Evolutionary conservation across 305 asterid species (phyloP), one percentile per base, ranked within the genome.

Genomic region (Withania somnifera): DNA sequence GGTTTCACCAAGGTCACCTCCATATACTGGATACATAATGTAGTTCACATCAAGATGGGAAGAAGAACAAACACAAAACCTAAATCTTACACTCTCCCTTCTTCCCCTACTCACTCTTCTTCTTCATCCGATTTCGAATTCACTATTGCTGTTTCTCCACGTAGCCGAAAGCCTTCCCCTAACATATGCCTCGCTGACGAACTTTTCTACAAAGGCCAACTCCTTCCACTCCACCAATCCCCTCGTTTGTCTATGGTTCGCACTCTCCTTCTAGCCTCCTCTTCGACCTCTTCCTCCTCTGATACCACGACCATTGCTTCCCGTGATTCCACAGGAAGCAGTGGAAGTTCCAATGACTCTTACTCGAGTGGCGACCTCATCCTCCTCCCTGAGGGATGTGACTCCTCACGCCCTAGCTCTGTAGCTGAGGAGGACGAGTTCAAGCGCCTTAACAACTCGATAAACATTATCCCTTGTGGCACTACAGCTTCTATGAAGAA

Each of bases 231-330:
- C 84, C 98, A 93, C 89, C 93, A 86, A 86, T 89, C 97, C 53
- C 91, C 94, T 3, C 93, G 98, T 26, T 91, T 91, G 84, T 93
- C 98, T 85, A 92, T 93, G 97, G 97, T 95, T 51, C 90, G 98
- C 1, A 88, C 92, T 3, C 95, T 91, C 54, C 93, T 90, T 79
- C 88, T 85, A 47, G 94, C 97, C 22, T 88, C 95, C 54, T 83
- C 97, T 57, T 90, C 98, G 87, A 85, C 95, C 34, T 90, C 98
- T 79, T 90, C 97, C 58, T 90, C 95, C 78, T 87, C 92, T 80
- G 94, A 89, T 84, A 88, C 94, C 84, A 88, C 95, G 85, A 90
- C 97, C 88, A 91, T 93, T 83, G 89, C 97, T 82, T 89, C 91
- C 47, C 91, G 91, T 2, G 88, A 89, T 61, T 89, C 91, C 83